Evolutionary conservation across 768 basidiomycete species (phyloP), one percentile per base, ranked within the genome.

Genomic region (Candolleomyces efflorescens): DNA sequence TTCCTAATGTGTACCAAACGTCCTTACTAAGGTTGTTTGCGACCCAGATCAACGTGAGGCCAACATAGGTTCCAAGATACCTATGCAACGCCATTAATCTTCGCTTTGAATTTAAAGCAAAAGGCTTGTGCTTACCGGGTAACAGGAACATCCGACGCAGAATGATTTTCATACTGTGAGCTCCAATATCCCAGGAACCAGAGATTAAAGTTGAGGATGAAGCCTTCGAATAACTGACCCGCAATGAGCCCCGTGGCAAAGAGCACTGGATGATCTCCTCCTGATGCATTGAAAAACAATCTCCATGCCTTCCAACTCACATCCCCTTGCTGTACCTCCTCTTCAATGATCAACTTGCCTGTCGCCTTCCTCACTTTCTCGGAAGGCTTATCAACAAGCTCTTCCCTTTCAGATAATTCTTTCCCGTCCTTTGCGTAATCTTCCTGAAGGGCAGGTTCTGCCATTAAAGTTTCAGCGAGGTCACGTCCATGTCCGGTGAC

Each of bases 271-370:
- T 43, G 41, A 3, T 15, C 41, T 15, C 41, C 41, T 15, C 41
- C 41, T 5, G 13, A 3, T 15, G 41, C 41, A 15, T 18, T 13
- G 15, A 43, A 18, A 12, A 43, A 43, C 15, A 43, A 43, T 18
- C 13, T 43, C 41, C 13, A 18, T 18, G 81, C 71, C 24, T 68
- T 55, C 77, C 80, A 82, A 41, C 79, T 78, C 37, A 87, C 77
- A 59, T 80, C 80, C 0, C 86, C 86, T 52, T 77, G 73, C 13
- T 73, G 77, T 39, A 85, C 72, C 63, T 88, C 86, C 63, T 88
- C 86, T 0, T 76, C 78, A 3, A 83, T 69, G 49, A 85, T 77
- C n/a, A 87, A 71, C 64, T 86, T 84, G 2, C 84, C 84, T 39
- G 74, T 72, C 59, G 60, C 13, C 3, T 32, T 10, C 17, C 17